phyloP scores from a whole-genome alignment of 805 yeast genomes.

The Zygosaccharomyces siamensis region DNA sequence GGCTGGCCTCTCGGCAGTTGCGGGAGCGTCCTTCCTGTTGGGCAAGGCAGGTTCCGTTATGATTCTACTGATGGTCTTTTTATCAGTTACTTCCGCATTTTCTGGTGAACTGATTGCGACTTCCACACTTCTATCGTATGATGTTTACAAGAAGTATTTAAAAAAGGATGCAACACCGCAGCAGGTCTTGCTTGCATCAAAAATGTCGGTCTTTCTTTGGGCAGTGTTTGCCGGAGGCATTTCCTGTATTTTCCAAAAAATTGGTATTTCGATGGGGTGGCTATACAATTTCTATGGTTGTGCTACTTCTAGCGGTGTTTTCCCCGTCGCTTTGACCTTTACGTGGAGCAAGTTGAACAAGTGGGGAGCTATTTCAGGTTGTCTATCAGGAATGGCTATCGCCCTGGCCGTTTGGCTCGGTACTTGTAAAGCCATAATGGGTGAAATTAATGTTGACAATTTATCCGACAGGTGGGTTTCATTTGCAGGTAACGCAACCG shows the following conservation, averaged over 20 bases:
- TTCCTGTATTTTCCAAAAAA: slow-evolving; percentile 36
- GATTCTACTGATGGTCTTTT: slow-evolving; percentile 40
- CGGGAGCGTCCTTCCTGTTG: slow-evolving; percentile 38
- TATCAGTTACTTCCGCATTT: slow-evolving; percentile 41
- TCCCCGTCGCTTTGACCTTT: slow-evolving; percentile 38
- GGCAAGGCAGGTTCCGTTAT: slow-evolving; percentile 43
- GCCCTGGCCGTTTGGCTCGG: slow-evolving; percentile 40
- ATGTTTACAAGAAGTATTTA: slow-evolving; percentile 42
- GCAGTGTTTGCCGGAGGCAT: slow-evolving; percentile 36
- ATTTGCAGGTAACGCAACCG: slow-evolving; percentile 39
- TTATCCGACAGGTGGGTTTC: slow-evolving; percentile 39
- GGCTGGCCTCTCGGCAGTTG: slow-evolving; percentile 41
- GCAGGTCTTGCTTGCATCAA: slow-evolving; percentile 41
- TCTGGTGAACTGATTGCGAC: slow-evolving; percentile 42
- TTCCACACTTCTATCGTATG: slow-evolving; percentile 42
- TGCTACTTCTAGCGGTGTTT: slow-evolving; percentile 40
- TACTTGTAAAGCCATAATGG: slow-evolving; percentile 35
- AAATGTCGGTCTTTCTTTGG: slow-evolving; percentile 40
- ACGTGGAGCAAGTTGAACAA: slow-evolving; percentile 38
- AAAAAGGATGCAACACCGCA: slow-evolving; percentile 41
- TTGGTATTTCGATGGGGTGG: slow-evolving; percentile 39
- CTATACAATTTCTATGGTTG: slow-evolving; percentile 41
- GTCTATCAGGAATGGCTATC: slow-evolving; percentile 36
- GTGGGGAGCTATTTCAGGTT: slow-evolving; percentile 38
- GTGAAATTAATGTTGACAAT: slow-evolving; percentile 36